Conservation (phyloP, 164 flowering plant species). For the Chloranthus sessilifolius region DNA sequence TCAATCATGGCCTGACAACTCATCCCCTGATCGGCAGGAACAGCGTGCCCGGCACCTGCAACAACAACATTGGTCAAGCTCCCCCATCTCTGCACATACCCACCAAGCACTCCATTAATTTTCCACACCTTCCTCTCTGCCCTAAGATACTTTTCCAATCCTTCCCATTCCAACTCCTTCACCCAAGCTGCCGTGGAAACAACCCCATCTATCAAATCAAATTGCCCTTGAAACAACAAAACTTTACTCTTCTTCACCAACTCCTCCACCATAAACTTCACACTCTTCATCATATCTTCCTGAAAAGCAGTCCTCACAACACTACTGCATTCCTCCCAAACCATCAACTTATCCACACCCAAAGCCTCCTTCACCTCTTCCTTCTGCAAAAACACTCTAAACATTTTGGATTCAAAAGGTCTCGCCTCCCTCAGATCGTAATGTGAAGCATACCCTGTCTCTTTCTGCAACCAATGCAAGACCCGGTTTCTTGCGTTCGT, state of each 20-base stretch:
- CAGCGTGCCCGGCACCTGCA: constrained; percentile 63
- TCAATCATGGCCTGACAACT: constrained; percentile 66
- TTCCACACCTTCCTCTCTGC: constrained; percentile 62
- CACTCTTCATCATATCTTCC: constrained; percentile 79
- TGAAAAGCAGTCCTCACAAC: constrained; percentile 37
- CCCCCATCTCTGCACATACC: constrained; percentile 70
- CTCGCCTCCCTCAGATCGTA: constrained; percentile 17
- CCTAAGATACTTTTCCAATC: constrained; percentile 26
- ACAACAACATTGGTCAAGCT: constrained; percentile 55
- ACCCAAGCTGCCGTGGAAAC: constrained; percentile 65
- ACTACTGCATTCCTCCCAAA: constrained; percentile 46
- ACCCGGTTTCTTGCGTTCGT: constrained; percentile 11
- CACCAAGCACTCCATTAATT: constrained; percentile 50
- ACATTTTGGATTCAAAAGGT: constrained; percentile 34
- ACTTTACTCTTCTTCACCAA: constrained; percentile 28
- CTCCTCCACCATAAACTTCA: constrained; percentile 42
- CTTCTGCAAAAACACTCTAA: constrained; percentile 22
- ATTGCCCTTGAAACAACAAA: constrained; percentile 33
- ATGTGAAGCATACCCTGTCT: constrained; percentile 18
- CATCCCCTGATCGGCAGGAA: constrained; percentile 60
- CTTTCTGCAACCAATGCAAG: constrained; percentile 5
- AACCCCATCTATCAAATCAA: constrained; percentile 60
- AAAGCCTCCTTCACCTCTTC: constrained; percentile 38
- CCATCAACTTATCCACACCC: constrained; percentile 29
- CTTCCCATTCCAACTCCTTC: constrained; percentile 57